Evolutionary conservation across 176 grass and related monocot genomes (phyloP).

Genomic region (Musa beccarii): DNA sequence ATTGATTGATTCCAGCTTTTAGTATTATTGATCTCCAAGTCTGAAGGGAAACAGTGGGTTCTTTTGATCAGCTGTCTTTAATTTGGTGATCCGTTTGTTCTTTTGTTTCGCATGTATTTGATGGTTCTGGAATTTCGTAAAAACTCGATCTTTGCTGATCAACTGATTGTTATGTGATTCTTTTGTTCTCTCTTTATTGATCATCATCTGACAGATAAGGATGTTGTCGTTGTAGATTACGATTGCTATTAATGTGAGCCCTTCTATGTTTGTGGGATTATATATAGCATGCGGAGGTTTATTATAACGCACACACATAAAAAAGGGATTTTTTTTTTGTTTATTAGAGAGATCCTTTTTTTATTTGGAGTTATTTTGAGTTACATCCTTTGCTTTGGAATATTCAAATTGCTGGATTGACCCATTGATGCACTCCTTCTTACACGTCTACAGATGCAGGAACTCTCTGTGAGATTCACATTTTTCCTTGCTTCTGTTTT

Average conservation of each 20-base stretch:
- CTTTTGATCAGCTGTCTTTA: not conserved
- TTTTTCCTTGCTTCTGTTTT: conserved; percentile 26
- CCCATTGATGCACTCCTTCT: not conserved
- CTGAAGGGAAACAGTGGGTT: too few relatives aligned
- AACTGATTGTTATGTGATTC: not conserved
- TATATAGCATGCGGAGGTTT: not conserved
- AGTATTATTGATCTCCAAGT: too few relatives aligned
- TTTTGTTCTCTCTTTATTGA: not conserved
- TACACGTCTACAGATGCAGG: conserved; percentile 40
- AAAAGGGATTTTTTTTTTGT: not conserved
- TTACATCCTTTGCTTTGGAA: not conserved
- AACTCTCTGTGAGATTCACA: conserved; percentile 20
- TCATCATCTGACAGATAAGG: not conserved
- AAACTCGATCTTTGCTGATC: not conserved
- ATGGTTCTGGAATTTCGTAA: not conserved
- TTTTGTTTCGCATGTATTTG: not conserved
- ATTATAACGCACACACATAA: too few relatives aligned
- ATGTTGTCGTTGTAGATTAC: not conserved
- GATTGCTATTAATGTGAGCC: not conserved
- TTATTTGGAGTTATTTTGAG: not conserved
- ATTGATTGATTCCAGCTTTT: too few relatives aligned
- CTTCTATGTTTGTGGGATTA: not conserved
- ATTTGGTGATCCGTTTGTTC: not conserved
- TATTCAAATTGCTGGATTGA: not conserved
- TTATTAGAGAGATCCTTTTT: not conserved